Evolutionary conservation across 345 rosid genomes (phyloP).

Genomic region (Hypericum androsaemum): DNA sequence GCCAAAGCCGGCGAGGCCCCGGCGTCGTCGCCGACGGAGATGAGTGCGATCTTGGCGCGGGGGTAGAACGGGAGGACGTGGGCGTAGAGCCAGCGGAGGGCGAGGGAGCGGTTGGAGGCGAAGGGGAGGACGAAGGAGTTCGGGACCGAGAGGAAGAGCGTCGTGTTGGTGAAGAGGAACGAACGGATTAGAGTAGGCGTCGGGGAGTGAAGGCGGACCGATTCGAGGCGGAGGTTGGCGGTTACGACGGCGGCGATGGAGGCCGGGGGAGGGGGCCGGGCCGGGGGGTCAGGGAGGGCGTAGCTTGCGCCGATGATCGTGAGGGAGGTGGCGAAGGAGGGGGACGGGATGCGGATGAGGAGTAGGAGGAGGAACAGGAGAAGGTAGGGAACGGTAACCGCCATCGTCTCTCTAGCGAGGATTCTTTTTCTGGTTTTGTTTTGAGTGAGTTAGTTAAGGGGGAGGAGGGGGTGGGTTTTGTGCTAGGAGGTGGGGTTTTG

Average conservation of each 20-base stretch:
- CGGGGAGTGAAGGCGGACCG: slow-evolving; percentile 52
- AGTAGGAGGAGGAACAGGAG: too few species aligned
- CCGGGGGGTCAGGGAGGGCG: slow-evolving; percentile 3
- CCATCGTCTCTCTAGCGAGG: too few species aligned
- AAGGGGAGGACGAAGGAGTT: slow-evolving; percentile 51
- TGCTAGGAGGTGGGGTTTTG: too few species aligned
- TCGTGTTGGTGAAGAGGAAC: slow-evolving; percentile 68
- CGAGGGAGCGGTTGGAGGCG: slow-evolving; percentile 68
- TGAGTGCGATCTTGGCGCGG: slow-evolving; percentile 55
- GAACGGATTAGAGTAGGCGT: slow-evolving; percentile 52
- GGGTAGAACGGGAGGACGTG: slow-evolving; percentile 82
- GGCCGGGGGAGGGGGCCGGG: slow-evolving; percentile 23
- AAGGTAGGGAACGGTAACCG: too few species aligned
- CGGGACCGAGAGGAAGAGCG: slow-evolving; percentile 78
- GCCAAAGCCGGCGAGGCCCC: slow-evolving; percentile 30
- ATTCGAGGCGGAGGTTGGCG: slow-evolving; percentile 33
- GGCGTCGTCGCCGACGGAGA: slow-evolving; percentile 72
- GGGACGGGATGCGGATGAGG: slow-evolving; percentile 8
- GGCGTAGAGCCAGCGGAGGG: slow-evolving; percentile 57
- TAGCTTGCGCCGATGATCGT: too few species aligned
- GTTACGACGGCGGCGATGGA: slow-evolving; percentile 30
- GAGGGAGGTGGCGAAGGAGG: slow-evolving; percentile 12
- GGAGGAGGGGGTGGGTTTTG: too few species aligned
- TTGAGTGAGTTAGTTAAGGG: too few species aligned
- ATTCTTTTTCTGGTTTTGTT: too few species aligned